A percentile compares a stretch with the other conserved stretches of the same genome.
These are phyloP conservation scores for Cutaneotrichosporon arboriforme DNA, from an alignment of 1,284 basidiomycete species.

Conservation along the genomic window DNA sequence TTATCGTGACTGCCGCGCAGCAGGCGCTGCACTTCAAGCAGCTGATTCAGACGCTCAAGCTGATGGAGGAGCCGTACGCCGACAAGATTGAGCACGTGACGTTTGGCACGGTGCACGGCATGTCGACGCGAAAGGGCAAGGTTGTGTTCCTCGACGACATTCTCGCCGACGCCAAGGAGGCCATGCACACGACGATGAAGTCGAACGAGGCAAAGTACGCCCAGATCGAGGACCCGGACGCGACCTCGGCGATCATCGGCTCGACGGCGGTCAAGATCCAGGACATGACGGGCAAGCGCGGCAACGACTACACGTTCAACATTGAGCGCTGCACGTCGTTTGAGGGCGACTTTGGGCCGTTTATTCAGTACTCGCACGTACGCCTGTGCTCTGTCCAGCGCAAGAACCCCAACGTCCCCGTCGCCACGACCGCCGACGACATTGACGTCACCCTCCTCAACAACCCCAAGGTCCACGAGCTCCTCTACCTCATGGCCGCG, in stretches of 20 bases:
- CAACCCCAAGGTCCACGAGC: conserved; percentile 74
- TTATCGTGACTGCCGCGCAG: conserved; percentile 91
- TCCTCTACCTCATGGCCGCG: conserved; percentile 74
- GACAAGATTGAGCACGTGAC: conserved; percentile 79
- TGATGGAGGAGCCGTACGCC: conserved; percentile 88
- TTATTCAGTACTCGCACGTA: conserved; percentile 95
- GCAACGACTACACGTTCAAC: conserved; percentile 95
- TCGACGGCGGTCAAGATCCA: conserved; percentile 98
- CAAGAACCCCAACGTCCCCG: conserved; percentile 77
- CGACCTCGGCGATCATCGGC: conserved; percentile 76
- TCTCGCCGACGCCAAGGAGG: conserved; percentile 78
- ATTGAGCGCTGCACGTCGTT: conserved; percentile 94
- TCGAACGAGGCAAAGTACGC: conserved; percentile 91
- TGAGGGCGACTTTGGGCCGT: conserved; percentile 91
- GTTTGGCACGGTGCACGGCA: conserved; percentile 84
- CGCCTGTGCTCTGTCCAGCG: conserved; percentile 87
- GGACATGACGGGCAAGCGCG: conserved; percentile 91
- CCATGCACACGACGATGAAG: conserved; percentile 97
- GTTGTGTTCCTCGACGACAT: conserved; percentile 96
- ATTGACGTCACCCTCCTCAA: conserved; percentile 67
- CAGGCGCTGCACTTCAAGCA: conserved; percentile 91
- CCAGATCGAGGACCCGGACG: conserved; percentile 80
- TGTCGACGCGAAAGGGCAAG: conserved; percentile 96
- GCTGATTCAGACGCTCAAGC: conserved; percentile 88
- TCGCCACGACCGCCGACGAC: conserved; percentile 61